Evolutionary conservation across 2,329 filamentous ascomycete genomes (phyloP).

Genomic region (Lojkania enalia): DNA sequence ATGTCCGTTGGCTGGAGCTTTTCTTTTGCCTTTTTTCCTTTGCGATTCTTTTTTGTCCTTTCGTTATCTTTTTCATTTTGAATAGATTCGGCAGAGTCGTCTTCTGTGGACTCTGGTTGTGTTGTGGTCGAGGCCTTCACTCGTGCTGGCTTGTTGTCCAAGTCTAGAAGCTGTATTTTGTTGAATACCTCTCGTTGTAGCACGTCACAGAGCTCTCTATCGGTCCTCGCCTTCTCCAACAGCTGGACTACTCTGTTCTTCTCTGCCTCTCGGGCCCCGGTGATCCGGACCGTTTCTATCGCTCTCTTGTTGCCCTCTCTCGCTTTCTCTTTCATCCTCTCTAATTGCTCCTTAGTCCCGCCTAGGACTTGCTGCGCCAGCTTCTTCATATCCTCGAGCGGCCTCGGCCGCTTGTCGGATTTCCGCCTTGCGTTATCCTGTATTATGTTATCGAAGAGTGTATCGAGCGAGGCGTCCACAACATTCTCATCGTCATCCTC

Average conservation of each 20-base stretch:
- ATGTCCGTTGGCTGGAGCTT: constrained; percentile 52
- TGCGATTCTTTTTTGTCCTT: not conserved
- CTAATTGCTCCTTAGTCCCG: not conserved
- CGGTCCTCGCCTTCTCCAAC: constrained; percentile 61
- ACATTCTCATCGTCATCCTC: constrained; percentile 25
- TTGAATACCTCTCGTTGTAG: constrained; percentile 70
- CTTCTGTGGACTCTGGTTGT: too few relatives aligned
- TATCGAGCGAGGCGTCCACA: constrained; percentile 23
- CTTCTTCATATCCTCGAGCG: constrained; percentile 13
- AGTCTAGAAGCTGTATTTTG: constrained; percentile 59
- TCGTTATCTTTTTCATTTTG: too few relatives aligned
- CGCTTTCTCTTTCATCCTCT: constrained; percentile 12
- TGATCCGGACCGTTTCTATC: constrained; percentile 21
- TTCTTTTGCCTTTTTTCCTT: not conserved
- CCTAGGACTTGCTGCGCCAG: constrained; percentile 15
- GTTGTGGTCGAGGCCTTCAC: too few relatives aligned
- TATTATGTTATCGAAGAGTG: constrained; percentile 36
- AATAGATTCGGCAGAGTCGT: too few relatives aligned
- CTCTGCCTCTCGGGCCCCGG: constrained; percentile 43
- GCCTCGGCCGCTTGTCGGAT: constrained; percentile 3
- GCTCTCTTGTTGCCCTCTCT: constrained; percentile 2
- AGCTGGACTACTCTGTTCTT: constrained; percentile 56
- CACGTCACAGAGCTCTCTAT: constrained; percentile 67
- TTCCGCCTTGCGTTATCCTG: constrained; percentile 13
- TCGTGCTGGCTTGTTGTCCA: constrained; percentile 45